Base-by-base conservation (phyloP, 2,329 filamentous ascomycete species). In the Monilinia polystroma region DNA sequence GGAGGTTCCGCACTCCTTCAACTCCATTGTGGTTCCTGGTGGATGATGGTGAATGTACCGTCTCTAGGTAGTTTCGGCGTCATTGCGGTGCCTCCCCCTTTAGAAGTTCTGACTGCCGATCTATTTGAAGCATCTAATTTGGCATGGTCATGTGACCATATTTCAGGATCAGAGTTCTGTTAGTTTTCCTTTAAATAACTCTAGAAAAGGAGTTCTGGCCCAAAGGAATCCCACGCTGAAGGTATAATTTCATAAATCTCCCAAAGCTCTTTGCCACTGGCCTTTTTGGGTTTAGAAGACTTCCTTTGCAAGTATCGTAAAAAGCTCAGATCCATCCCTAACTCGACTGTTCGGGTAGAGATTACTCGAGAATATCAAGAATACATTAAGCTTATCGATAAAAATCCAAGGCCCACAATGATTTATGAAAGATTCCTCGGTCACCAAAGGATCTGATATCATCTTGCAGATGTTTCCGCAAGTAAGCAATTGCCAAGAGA, bases 391-490 rank as follows among this genome's bases (percentile, higher is more conserved):
- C 56, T 66, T 66, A 62, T 66, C 56, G 56, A 47, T n/a, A 43
- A 43, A 7, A 20, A 20, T 4, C 7, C 10, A 54, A 62, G 64
- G 18, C 45, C 64, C 64, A 66, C 56, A 62, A 18, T 38, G 23
- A 52, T 49, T 53, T 35, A 41, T 59, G 38, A 47, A 18, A 53
- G 35, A 60, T 35, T 66, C 59, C 59, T 62, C 11, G 26, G 8
- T 23, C 58, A 52, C n/a, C 38, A 53, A 23, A 62, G 38, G 16
- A 23, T 66, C 56, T 66, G 64, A 66, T 66, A 66, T 66, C 64
- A 66, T 66, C 56, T 47, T 66, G 64, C 64, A 66, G 41, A 66
- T 41, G 23, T 32, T 54, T 26, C 32, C 32, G 32, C 18, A 45
- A 63, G 23, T 35, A 62, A 62, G 49, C 47, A 63, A 55, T 43